Conservation (phyloP, 495 filamentous ascomycete genomes). For the Tetracladium marchalianum region DNA sequence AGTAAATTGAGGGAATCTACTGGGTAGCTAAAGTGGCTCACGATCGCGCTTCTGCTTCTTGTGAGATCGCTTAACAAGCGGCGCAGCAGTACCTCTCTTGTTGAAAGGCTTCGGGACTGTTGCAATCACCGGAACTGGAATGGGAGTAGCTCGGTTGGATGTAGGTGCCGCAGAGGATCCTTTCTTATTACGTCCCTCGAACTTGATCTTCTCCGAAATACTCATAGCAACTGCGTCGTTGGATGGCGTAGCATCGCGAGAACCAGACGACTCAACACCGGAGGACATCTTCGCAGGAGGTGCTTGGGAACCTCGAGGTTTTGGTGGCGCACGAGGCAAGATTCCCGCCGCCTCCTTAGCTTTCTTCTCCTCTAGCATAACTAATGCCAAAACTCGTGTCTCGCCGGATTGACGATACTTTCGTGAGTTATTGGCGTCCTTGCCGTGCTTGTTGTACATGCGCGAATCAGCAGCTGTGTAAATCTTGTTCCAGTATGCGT, state of each 20-base stretch:
- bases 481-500: slow-evolving; percentile 15
- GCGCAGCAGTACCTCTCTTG: slow-evolving; percentile 15
- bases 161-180: slow-evolving; percentile 4
- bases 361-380: slow-evolving; percentile 13
- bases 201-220: slow-evolving; percentile 17
- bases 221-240: slow-evolving; percentile 8
- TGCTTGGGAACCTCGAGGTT: slow-evolving; percentile 1
- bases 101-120: not conserved
- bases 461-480: slow-evolving; percentile 17
- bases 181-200: slow-evolving; percentile 10
- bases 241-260: slow-evolving; percentile 13
- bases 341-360: not conserved
- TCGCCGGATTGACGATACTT: slow-evolving; percentile 12
- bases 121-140: not conserved
- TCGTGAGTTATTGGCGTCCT: slow-evolving; percentile 11
- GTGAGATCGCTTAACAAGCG: slow-evolving; percentile 3
- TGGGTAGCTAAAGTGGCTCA: not conserved
- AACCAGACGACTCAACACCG: not conserved
- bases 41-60: slow-evolving; percentile 1
- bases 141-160: slow-evolving; percentile 6
- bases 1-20: not conserved
- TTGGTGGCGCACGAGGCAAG: slow-evolving; percentile 4
- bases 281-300: not conserved
- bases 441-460: slow-evolving; percentile 14
- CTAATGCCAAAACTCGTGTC: slow-evolving; percentile 8